Evolutionary conservation across 495 filamentous ascomycete genomes (phyloP).

Genomic region (Penicillium pulvis): DNA sequence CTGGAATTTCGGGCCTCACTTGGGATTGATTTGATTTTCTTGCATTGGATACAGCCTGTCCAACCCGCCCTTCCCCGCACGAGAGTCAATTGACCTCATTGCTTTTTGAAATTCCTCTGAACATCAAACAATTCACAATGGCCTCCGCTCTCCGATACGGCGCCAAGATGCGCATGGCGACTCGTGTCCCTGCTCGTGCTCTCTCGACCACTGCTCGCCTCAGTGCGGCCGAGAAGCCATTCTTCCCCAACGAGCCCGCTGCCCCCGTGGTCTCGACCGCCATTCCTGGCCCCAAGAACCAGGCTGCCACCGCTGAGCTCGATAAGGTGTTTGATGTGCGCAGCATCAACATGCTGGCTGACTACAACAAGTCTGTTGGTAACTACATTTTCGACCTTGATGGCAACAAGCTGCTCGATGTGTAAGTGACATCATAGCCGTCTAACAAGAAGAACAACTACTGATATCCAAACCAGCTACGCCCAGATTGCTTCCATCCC

Average conservation of each 20-base stretch:
- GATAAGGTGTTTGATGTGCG: conserved; percentile 90
- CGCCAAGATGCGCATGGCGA: conserved; percentile 41
- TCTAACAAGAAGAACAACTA: conserved; percentile 12
- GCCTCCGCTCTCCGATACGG: conserved; percentile 47
- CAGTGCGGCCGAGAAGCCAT: conserved; percentile 52
- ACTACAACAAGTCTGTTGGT: conserved; percentile 69
- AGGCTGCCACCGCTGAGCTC: conserved; percentile 70
- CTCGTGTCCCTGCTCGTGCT: conserved; percentile 41
- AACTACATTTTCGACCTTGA: conserved; percentile 86
- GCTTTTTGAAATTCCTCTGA: background rate
- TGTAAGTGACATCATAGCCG: conserved; percentile 53
- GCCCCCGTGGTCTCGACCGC: conserved; percentile 71
- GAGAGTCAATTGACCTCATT: conserved; percentile 9
- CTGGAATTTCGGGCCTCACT: conserved; percentile 7
- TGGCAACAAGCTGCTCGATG: conserved; percentile 67
- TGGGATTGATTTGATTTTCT: background rate
- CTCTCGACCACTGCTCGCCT: conserved; percentile 46
- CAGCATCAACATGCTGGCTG: conserved; percentile 87
- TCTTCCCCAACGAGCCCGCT: conserved; percentile 74
- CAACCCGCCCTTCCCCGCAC: conserved; percentile 16
- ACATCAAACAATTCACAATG: conserved; percentile 35
- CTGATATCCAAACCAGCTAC: conserved; percentile 54
- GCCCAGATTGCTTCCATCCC: conserved; percentile 98
- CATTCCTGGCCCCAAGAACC: conserved; percentile 81
- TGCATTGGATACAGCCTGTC: background rate